These are phyloP conservation scores for Clonostachys chloroleuca DNA, from an alignment of 2,329 filamentous ascomycete genomes.

Conservation along the genomic window DNA sequence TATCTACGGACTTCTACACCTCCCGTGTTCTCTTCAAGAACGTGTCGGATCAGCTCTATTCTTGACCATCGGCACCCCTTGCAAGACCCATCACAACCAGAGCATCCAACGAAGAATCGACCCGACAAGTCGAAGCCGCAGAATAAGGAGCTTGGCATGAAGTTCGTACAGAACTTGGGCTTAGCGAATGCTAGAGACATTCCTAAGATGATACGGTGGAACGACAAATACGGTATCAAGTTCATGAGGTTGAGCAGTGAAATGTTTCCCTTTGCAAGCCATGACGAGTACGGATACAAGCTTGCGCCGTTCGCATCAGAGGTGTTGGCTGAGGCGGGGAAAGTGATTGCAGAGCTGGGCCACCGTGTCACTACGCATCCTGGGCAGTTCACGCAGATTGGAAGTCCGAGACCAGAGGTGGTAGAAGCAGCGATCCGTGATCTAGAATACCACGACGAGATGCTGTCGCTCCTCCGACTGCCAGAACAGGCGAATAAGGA, in stretches of 20 bases:
- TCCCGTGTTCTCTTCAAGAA: conserved; percentile 85
- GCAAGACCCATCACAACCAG: conserved; percentile 67
- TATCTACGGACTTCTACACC: conserved; percentile 80
- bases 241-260: conserved; percentile 92
- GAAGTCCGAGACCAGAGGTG: conserved; percentile 74
- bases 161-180: conserved; percentile 73
- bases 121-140: conserved; percentile 71
- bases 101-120: conserved; percentile 81
- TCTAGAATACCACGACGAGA: conserved; percentile 81
- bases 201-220: conserved; percentile 84
- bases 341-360: conserved; percentile 69
- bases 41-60: conserved; percentile 87
- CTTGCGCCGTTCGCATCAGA: conserved; percentile 80
- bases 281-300: conserved; percentile 81
- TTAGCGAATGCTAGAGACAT: conserved; percentile 81
- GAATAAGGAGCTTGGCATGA: conserved; percentile 60
- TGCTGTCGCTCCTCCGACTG: conserved; percentile 73
- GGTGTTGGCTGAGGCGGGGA: conserved; percentile 70
- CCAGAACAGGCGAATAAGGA: conserved; percentile 77
- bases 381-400: conserved; percentile 89
- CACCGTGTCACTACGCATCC: conserved; percentile 89
- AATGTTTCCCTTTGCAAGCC: conserved; percentile 96
- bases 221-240: conserved; percentile 84
- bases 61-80: conserved; percentile 84
- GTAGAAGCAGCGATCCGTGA: conserved; percentile 75